Evolutionary conservation across 371 early-diverging fungal species (phyloP).

Genomic region (Apophysomyces sp.): DNA sequence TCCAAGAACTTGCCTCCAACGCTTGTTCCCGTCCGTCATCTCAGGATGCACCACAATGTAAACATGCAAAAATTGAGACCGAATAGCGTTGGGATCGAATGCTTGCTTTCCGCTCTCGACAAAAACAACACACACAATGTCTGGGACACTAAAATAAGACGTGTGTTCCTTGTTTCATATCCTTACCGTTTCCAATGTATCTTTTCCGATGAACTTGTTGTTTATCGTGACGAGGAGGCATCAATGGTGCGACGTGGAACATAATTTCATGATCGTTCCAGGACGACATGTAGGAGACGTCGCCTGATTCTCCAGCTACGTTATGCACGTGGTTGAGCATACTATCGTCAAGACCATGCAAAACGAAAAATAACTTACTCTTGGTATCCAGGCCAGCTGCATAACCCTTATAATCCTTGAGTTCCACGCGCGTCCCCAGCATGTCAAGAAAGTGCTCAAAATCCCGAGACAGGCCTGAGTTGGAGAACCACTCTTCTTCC

Average conservation of each 20-base stretch:
- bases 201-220: constrained; percentile 83
- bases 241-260: constrained; percentile 81
- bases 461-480: constrained; percentile 56
- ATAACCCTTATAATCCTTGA: constrained; percentile 78
- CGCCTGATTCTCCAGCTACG: constrained; percentile 67
- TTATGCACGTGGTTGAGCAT: not conserved
- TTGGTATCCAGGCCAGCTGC: constrained; percentile 81
- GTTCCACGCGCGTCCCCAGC: constrained; percentile 70
- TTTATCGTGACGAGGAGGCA: constrained; percentile 71
- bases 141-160: constrained; percentile 22
- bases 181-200: constrained; percentile 79
- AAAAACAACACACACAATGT: constrained; percentile 73
- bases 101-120: constrained; percentile 52
- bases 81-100: constrained; percentile 65
- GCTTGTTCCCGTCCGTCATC: constrained; percentile 16
- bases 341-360: not conserved
- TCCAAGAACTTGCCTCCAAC: constrained; percentile 33
- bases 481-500: constrained; percentile 78
- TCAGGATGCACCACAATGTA: constrained; percentile 64
- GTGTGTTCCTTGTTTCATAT: not conserved
- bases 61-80: constrained; percentile 72
- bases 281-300: constrained; percentile 69
- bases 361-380: constrained; percentile 39
- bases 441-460: constrained; percentile 68
- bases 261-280: constrained; percentile 80